Evolutionary conservation across 2,329 filamentous ascomycete species (phyloP).

Genomic region (Ophiosphaerella korrae): DNA sequence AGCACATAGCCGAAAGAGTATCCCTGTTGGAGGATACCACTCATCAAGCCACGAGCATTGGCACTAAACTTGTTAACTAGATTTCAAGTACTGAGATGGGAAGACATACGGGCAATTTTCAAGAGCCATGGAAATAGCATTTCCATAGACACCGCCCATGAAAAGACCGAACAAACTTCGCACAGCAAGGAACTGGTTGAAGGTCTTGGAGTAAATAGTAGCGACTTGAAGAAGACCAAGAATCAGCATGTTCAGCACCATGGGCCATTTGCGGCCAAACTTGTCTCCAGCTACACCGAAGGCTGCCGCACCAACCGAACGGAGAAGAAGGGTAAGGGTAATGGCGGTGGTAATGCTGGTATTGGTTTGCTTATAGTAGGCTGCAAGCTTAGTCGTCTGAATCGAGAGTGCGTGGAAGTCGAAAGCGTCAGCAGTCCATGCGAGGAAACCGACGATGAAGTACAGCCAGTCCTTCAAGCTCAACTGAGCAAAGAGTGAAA

Average conservation of each 20-base stretch:
- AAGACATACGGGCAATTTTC: slow-evolving; percentile 69
- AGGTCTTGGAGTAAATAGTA: slow-evolving; percentile 76
- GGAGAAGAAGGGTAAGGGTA: slow-evolving; percentile 74
- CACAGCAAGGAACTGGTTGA: slow-evolving; percentile 75
- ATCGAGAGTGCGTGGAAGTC: slow-evolving; percentile 83
- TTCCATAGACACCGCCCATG: slow-evolving; percentile 82
- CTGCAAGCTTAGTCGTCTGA: slow-evolving; percentile 72
- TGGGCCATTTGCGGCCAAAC: slow-evolving; percentile 82
- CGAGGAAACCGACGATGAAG: slow-evolving; percentile 72
- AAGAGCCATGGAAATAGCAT: slow-evolving; percentile 77
- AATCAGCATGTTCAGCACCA: slow-evolving; percentile 79
- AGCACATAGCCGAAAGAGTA: slow-evolving; percentile 81
- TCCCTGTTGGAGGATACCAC: slow-evolving; percentile 80
- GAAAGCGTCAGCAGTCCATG: slow-evolving; percentile 83
- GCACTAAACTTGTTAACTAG: slow-evolving; percentile 26
- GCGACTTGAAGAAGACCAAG: slow-evolving; percentile 73
- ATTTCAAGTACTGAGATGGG: slow-evolving; percentile 18
- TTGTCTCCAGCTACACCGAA: slow-evolving; percentile 81
- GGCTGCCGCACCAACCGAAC: slow-evolving; percentile 73
- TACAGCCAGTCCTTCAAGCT: slow-evolving; percentile 72
- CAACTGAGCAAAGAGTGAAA: slow-evolving; percentile 70
- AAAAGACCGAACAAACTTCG: slow-evolving; percentile 75
- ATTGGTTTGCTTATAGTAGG: slow-evolving; percentile 63
- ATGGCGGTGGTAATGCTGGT: slow-evolving; percentile 77
- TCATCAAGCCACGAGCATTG: slow-evolving; percentile 78